A percentile compares a stretch with the other conserved stretches of the same genome.
These are phyloP conservation scores for Skeletonema menzelii DNA, from an alignment of 108 stramenopile genomes.

Conservation along the genomic window DNA sequence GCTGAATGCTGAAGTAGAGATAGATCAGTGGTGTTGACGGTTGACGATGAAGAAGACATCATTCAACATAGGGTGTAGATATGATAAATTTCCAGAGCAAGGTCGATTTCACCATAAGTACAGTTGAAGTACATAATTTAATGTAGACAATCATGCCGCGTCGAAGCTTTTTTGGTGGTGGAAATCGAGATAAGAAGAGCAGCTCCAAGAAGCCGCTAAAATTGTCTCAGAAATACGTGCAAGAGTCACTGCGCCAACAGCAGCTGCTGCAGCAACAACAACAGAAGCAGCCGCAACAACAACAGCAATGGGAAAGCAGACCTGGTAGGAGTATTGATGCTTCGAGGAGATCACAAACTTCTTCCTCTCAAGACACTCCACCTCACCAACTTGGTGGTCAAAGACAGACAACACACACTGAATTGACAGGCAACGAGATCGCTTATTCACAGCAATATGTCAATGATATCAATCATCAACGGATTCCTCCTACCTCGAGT, in stretches of 20 bases:
- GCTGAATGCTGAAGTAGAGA: no score
- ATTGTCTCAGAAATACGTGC: conserved; percentile 6
- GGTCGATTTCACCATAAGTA: background rate
- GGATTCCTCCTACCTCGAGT: background rate
- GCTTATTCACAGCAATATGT: background rate
- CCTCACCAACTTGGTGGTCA: background rate
- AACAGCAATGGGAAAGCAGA: background rate
- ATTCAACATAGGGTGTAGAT: no score
- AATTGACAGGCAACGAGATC: background rate
- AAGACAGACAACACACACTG: background rate
- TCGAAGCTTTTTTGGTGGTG: conserved; percentile 38
- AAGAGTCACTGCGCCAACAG: conserved; percentile 9
- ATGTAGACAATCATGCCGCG: conserved; percentile 26
- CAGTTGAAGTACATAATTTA: no score
- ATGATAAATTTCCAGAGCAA: no score
- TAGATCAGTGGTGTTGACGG: no score
- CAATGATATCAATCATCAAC: background rate
- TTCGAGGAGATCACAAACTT: background rate
- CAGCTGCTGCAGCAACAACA: conserved; percentile 1
- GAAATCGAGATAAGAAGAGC: conserved; percentile 25
- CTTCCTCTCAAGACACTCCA: background rate
- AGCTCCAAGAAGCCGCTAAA: conserved; percentile 26
- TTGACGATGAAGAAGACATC: no score
- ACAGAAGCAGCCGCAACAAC: background rate
- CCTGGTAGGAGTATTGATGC: background rate